Conservation (phyloP, 2,329 filamentous ascomycete species). For the Nemania bipapillata region DNA sequence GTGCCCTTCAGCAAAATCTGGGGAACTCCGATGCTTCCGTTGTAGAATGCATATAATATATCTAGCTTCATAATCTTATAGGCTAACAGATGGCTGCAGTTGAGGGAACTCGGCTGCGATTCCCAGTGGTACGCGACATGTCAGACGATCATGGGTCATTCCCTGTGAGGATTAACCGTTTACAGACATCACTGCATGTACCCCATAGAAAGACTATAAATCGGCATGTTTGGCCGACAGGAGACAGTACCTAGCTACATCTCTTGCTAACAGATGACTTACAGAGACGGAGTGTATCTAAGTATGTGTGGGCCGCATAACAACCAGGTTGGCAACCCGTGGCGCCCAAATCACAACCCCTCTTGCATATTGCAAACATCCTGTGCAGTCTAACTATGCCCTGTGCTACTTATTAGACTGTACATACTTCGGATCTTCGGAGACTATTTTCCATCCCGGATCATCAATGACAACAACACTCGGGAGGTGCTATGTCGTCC, state of each 20-base stretch:
- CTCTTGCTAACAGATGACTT: constrained; percentile 17
- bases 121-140: constrained; percentile 31
- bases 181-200: constrained; percentile 39
- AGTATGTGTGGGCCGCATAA: constrained; percentile 23
- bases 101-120: constrained; percentile 11
- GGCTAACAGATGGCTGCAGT: background rate
- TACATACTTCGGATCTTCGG: constrained; percentile 32
- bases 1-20: background rate
- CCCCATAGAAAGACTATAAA: constrained; percentile 28
- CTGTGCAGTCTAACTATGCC: background rate
- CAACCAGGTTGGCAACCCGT: constrained; percentile 25
- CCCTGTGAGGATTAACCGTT: constrained; percentile 38
- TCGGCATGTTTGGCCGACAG: constrained; percentile 32
- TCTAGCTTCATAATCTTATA: background rate
- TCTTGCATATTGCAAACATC: constrained; percentile 37
- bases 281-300: constrained; percentile 31
- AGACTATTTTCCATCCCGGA: constrained; percentile 26
- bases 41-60: constrained; percentile 1
- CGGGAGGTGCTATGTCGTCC: background rate
- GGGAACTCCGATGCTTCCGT: background rate
- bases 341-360: constrained; percentile 26
- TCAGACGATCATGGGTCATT: constrained; percentile 27
- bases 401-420: constrained; percentile 12
- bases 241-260: constrained; percentile 9
- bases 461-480: constrained; percentile 1